A percentile compares a stretch with the other conserved stretches of the same genome.
Evolutionary conservation across 2,329 filamentous ascomycete genomes (phyloP).

Genomic region (Verruconis gallopava): DNA sequence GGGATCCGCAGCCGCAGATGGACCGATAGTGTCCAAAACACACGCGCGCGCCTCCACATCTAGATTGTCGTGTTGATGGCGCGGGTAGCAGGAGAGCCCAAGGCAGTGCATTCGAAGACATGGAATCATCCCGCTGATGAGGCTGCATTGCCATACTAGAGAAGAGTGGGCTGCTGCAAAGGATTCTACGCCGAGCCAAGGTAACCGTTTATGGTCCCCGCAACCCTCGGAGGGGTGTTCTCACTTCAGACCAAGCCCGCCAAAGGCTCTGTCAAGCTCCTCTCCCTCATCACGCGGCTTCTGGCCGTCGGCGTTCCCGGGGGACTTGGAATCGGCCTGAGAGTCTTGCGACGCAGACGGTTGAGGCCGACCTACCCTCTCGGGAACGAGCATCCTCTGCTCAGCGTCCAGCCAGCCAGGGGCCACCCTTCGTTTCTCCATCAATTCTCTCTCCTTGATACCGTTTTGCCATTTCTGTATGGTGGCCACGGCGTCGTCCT

Average conservation of each 20-base stretch:
- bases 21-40: no score
- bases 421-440: slow-evolving; percentile 66
- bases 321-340: slow-evolving; percentile 11
- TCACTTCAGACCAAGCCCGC: slow-evolving; percentile 45
- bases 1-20: no score
- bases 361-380: slow-evolving; percentile 39
- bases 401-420: slow-evolving; percentile 63
- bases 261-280: slow-evolving; percentile 51
- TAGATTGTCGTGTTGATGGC: no score
- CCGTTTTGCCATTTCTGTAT: slow-evolving; percentile 58
- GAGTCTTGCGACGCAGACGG: slow-evolving; percentile 33
- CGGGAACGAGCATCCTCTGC: slow-evolving; percentile 54
- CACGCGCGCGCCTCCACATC: no score
- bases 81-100: no score
- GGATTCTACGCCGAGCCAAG: no score
- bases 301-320: slow-evolving; percentile 14
- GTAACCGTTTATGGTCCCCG: no score
- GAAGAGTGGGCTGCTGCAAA: no score
- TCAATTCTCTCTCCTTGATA: slow-evolving; percentile 52
- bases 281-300: slow-evolving; percentile 52
- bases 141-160: no score
- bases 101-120: no score
- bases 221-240: no score
- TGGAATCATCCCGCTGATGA: no score
- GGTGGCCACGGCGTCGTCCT: slow-evolving; percentile 53